Evolutionary conservation across 1,284 basidiomycete genomes (phyloP).

Genomic region (Gomphus bonarii): DNA sequence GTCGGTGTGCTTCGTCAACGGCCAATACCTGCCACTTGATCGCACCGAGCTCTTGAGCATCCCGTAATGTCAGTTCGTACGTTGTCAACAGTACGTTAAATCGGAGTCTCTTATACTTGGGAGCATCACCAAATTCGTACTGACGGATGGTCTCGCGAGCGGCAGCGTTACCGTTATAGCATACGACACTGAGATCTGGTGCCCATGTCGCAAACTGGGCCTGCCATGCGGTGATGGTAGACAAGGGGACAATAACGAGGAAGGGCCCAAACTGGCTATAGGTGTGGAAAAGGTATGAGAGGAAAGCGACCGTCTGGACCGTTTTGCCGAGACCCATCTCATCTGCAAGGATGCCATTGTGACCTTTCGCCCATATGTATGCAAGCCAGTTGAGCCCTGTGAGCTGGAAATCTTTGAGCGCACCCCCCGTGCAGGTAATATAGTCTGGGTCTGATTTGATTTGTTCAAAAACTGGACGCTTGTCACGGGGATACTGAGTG

Average conservation of each 20-base stretch:
- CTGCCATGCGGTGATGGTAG: slow-evolving; percentile 98
- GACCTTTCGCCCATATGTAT: slow-evolving; percentile 89
- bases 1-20: slow-evolving; percentile 97
- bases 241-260: slow-evolving; percentile 95
- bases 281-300: slow-evolving; percentile 93
- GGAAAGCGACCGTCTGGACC: slow-evolving; percentile 92
- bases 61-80: slow-evolving; percentile 93
- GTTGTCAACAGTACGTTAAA: slow-evolving; percentile 98
- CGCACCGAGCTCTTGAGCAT: slow-evolving; percentile 78
- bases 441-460: slow-evolving; percentile 90
- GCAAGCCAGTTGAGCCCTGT: slow-evolving; percentile 98
- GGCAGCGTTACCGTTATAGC: slow-evolving; percentile 87
- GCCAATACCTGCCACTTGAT: slow-evolving; percentile 98
- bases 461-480: slow-evolving; percentile 77
- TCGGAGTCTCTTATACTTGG: slow-evolving; percentile 70
- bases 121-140: slow-evolving; percentile 76
- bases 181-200: slow-evolving; percentile 93
- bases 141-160: slow-evolving; percentile 88
- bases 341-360: slow-evolving; percentile 97
- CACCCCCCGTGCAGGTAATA: slow-evolving; percentile 66
- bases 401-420: slow-evolving; percentile 96
- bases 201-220: slow-evolving; percentile 93
- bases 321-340: slow-evolving; percentile 99
- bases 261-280: slow-evolving; percentile 94
- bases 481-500: slow-evolving; percentile 52